phyloP scores from a whole-genome alignment of 2,329 filamentous ascomycete species.

The Arthrobotrys entomopaga region DNA sequence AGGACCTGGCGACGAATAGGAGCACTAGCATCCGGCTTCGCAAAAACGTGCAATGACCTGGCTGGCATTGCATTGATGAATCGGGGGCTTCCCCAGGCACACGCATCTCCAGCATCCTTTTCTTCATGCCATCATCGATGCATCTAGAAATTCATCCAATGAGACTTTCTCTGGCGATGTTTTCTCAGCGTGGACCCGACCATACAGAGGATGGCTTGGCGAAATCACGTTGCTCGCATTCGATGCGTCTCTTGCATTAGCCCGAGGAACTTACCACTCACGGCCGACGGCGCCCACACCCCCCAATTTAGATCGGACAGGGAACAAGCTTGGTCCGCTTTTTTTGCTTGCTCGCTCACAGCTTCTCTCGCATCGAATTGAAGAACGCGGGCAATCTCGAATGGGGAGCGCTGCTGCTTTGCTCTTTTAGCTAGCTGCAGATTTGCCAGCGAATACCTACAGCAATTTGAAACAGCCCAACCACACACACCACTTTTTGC shows the following conservation, averaged over 20 bases:
- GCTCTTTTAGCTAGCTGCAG: conserved; percentile 55
- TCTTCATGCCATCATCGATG: not conserved
- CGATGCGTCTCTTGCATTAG: conserved; percentile 54
- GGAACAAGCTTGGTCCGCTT: not conserved
- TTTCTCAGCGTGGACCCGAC: conserved; percentile 8
- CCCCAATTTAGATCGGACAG: conserved; percentile 7
- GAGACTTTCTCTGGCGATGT: conserved; percentile 3
- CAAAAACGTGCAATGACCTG: not conserved
- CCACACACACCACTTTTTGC: conserved; percentile 35
- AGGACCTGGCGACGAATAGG: conserved; percentile 5
- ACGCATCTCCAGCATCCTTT: conserved; percentile 6
- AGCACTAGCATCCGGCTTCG: not conserved
- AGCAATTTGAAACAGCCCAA: conserved; percentile 55
- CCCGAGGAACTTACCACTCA: conserved; percentile 4
- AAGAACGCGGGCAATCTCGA: conserved; percentile 47
- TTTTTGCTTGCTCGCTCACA: not conserved
- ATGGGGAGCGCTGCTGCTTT: not conserved
- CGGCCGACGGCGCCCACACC: conserved; percentile 36
- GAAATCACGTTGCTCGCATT: conserved; percentile 53
- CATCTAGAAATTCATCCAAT: conserved; percentile 9
- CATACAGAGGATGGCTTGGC: conserved; percentile 28
- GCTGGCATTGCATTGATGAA: not conserved
- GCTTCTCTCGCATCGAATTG: conserved; percentile 45
- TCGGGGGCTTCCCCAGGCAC: conserved; percentile 8
- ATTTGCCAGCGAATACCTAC: conserved; percentile 55